Base-by-base conservation (phyloP, 2,329 filamentous ascomycete genomes). In the Ophiostoma pallidulum region DNA sequence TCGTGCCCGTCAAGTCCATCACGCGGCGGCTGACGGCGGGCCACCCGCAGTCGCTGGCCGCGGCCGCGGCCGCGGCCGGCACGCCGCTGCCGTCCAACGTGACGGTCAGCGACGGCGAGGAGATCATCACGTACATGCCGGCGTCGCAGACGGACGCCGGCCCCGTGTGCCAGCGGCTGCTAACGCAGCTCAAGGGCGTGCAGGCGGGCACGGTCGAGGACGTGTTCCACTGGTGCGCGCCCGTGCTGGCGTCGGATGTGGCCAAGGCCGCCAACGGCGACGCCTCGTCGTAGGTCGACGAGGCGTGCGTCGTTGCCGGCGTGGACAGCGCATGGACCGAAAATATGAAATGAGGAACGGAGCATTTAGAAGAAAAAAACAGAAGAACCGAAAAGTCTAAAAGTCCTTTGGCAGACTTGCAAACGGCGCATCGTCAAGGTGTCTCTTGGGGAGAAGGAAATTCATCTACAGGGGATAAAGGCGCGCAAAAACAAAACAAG, bases 1-100 rank as follows among this genome's bases (percentile, higher is more conserved):
- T 98, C 46, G 90, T 97, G 3, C 91, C 91, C 1, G 92, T 96
- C 65, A 84, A 84, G 52, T 92, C 86, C 56, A 94, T 97, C 63
- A 92, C 86, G 3, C 80, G 89, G 58, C 76, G 71, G 37, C 53
- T 67, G 39, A 54, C 61, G 43, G 56, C 66, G 1, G 59, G 64
- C 4, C 65, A 67, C 13, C 55, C 67, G 12, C 62, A 64, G 33
- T 70, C 69, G 16, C 64, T 69, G 40, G 60, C 64, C n/a, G 53
- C 55, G 10, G 13, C 22, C 10, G 39, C 69, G 40, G 60, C 64
- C n/a, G 53, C 55, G 10, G 13, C 22, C 10, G 39, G 38, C 16
- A 51, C 59, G 8, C 59, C 63, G 48, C 51, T 59, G 32, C 63
- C 70, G 49, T 44, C 63, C 16, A 66, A 68, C 18, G 56, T 73